Evolutionary conservation across 139 green algal species (phyloP).

Genomic region (Haematococcus sp.): DNA sequence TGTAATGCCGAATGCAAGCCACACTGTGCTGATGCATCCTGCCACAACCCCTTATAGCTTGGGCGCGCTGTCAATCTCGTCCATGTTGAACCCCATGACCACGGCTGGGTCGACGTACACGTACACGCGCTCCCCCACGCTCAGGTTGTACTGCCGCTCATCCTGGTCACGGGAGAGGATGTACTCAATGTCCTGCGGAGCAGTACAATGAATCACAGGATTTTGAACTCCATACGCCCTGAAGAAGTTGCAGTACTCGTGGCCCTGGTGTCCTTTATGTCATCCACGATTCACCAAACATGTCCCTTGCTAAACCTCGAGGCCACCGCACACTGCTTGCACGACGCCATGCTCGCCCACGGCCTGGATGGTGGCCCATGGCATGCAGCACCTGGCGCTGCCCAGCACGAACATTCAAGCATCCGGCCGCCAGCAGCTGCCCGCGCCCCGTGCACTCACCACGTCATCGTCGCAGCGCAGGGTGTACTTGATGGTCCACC

Average conservation of each 20-base stretch:
- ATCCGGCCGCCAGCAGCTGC: too few relatives aligned
- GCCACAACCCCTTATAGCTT: conserved; percentile 22
- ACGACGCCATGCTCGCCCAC: too few relatives aligned
- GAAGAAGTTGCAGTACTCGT: conserved; percentile 6
- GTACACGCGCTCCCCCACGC: conserved; percentile 59
- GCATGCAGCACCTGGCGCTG: too few relatives aligned
- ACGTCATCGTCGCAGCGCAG: conserved; percentile 77
- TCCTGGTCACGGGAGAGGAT: conserved; percentile 34
- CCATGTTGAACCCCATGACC: conserved; percentile 53
- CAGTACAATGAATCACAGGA: neutral
- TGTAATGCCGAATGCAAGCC: too few relatives aligned
- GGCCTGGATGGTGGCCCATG: too few relatives aligned
- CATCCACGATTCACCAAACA: too few relatives aligned
- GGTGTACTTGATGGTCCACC: conserved; percentile 64
- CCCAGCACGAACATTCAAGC: too few relatives aligned
- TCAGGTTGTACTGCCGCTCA: conserved; percentile 39
- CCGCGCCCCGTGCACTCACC: too few relatives aligned
- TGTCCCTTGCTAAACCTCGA: too few relatives aligned
- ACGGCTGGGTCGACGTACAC: conserved; percentile 29
- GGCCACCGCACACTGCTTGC: too few relatives aligned
- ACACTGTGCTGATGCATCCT: too few relatives aligned
- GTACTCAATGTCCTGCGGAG: conserved; percentile 39
- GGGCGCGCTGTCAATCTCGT: conserved; percentile 55
- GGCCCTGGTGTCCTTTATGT: too few relatives aligned
- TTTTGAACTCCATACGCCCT: neutral